These are phyloP conservation scores for Breviolum minutum DNA, from an alignment of 73 alveolate genomes.

Conservation along the genomic window DNA sequence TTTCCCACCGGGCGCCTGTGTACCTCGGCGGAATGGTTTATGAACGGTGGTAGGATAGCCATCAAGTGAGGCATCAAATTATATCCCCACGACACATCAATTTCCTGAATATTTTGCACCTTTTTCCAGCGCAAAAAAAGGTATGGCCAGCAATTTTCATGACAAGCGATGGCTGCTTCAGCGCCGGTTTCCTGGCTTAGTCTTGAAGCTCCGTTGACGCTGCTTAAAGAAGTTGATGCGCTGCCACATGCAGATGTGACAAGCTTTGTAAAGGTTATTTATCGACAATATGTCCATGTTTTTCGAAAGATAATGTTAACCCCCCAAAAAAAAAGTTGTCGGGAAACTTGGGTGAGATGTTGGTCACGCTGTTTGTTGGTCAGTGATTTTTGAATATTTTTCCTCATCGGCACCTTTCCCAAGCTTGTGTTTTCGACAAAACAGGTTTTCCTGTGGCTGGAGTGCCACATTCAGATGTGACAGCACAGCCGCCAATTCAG, in stretches of 20 bases:
- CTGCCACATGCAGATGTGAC: too few species aligned
- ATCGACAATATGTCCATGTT: too few species aligned
- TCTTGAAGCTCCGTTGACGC: too few species aligned
- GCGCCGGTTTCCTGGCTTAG: not conserved
- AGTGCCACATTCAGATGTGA: constrained; percentile 50
- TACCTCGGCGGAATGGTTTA: not conserved
- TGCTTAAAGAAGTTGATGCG: too few species aligned
- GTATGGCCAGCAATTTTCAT: constrained; percentile 86
- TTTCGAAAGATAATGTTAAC: too few species aligned
- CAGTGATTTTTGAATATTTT: not conserved
- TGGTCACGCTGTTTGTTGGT: too few species aligned
- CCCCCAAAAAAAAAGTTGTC: too few species aligned
- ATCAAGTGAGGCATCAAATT: not conserved
- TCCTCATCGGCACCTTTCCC: not conserved
- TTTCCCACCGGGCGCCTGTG: constrained; percentile 92
- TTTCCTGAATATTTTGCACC: not conserved
- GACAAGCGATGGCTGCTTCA: constrained; percentile 90
- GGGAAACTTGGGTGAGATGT: too few species aligned
- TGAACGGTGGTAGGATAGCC: not conserved
- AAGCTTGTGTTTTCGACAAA: not conserved
- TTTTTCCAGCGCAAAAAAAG: not conserved
- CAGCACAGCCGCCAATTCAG: constrained; percentile 50
- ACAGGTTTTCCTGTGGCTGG: constrained; percentile 79
- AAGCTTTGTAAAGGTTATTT: too few species aligned
- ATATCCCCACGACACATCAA: not conserved